These are phyloP conservation scores for Citrullus mucosospermus DNA, from an alignment of 306 rosid genomes.

Conservation along the genomic window DNA sequence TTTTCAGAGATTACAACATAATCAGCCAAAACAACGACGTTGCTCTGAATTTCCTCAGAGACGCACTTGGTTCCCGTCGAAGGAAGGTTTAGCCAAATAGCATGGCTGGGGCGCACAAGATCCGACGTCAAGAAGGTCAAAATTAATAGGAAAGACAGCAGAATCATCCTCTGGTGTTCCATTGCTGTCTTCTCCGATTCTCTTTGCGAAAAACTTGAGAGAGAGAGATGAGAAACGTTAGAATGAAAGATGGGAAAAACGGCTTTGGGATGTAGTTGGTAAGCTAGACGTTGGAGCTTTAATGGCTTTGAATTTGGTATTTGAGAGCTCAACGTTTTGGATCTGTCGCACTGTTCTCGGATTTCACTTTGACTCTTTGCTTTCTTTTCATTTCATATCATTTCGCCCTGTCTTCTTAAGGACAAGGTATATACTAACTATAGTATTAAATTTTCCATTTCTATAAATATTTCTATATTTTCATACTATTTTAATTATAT, in stretches of 20 bases:
- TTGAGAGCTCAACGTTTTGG: background rate
- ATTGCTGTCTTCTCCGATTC: background rate
- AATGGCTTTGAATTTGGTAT: background rate
- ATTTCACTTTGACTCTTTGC: no score
- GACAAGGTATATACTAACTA: no score
- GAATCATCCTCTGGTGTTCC: background rate
- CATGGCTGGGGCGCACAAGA: slow-evolving; percentile 16
- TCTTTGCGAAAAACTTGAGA: background rate
- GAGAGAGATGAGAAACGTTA: background rate
- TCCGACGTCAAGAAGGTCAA: slow-evolving; percentile 14
- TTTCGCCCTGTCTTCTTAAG: no score
- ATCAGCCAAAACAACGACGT: slow-evolving; percentile 87
- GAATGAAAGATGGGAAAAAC: background rate
- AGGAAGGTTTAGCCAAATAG: slow-evolving; percentile 49
- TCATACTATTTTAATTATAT: no score
- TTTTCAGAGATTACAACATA: slow-evolving; percentile 44
- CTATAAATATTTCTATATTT: no score
- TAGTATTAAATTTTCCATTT: no score
- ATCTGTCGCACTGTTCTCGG: background rate
- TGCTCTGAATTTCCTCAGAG: slow-evolving; percentile 83
- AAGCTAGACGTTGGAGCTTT: background rate
- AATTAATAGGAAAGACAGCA: background rate
- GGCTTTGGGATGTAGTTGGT: background rate
- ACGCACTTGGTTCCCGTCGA: slow-evolving; percentile 63
- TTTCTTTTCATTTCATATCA: background rate